Evolutionary conservation across 768 basidiomycete genomes (phyloP), one percentile per base, ranked within the genome.

Genomic region (Lepiota venenata): DNA sequence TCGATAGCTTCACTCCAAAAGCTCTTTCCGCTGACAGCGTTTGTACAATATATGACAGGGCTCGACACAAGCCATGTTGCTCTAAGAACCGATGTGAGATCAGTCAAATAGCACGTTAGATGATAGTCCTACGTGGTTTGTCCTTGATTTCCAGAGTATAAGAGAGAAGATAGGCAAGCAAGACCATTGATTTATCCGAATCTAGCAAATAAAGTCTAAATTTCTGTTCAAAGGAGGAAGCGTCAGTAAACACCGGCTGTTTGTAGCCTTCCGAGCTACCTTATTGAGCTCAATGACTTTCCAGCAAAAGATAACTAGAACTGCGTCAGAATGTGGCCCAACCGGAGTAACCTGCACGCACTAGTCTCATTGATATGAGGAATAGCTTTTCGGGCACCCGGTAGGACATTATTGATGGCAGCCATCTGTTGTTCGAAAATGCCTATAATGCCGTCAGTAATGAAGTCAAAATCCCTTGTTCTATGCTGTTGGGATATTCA

Each of bases 261-360:
- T 14, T 22, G 15, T 1, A 10, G n/a, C 2, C 18, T 1, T 20
- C 37, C 38, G 25, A 37, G 37, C 25, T 16, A 93, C 94, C 77
- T 92, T 97, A 74, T 98, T 98, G 20, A 92, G 69, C 58, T 98
- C 96, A 37, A 97, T 73, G 68, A 93, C 81, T 70, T 94, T 91
- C 95, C 95, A 98, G 47, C 96, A 79, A 52, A 92, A 74, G 11
- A 90, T 74, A 39, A 91, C 91, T 90, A 35, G 4, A 59, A 9
- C 41, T n/a, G 21, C 36, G 35, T 60, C 44, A 64, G 38, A 32
- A 32, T 48, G 38, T 16, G 55, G 54, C 21, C n/a, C 40, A 44
- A 25, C 27, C 22, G 49, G 35, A 43, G 35, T 27, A 48, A 54
- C 36, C 7, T 6, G 32, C n/a, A 71, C 88, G 63, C 61, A 93